Evolutionary conservation across 2,329 filamentous ascomycete species (phyloP), one percentile per base, ranked within the genome.

Genomic region (Microdochium trichocladiopsis): DNA sequence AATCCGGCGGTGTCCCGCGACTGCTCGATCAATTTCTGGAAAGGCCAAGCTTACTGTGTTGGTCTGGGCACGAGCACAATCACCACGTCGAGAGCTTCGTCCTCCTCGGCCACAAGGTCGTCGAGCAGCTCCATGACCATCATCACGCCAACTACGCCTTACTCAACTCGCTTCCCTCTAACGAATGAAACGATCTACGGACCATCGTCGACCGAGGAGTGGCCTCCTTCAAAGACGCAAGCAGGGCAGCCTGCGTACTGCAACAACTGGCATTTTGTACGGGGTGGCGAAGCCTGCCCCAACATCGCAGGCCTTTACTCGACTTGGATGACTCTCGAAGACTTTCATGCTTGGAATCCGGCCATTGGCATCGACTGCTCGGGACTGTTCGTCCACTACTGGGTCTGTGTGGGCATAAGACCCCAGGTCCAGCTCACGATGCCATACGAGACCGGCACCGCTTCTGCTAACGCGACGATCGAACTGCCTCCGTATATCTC

Each of bases 41-140:
- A 51, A 3, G 51, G 49, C 3, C 48, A 65, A 8, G 52, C 59
- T 2, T 67, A 66, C 53, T 66, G 64, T 43, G 61, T 66, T 6
- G 51, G 63, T n/a, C 45, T 56, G 10, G 53, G 55, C 18, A 50
- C 51, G 33, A 11, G 33, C 4, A n/a, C 18, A 48, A 41, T 4
- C 25, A 36, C 28, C 22, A 49, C 53, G 8, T 16, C 28, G 22
- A 48, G 43, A n/a, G 28, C 53, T 4, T 36, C 28, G 14, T 24
- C 22, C n/a, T 49, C 51, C 11, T 49, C 45, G n/a, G 47, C 52
- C 36, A 57, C 52, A n/a, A n/a, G n/a, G n/a, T n/a, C n/a, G n/a
- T n/a, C n/a, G n/a, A n/a, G n/a, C n/a, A n/a, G n/a, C 2, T 48
- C 33, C 0, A 53, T 33, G 31, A 56, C 45, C 37, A 43, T 51